Base-by-base conservation (phyloP, 768 basidiomycete genomes). In the Guyanaporus albipodus region DNA sequence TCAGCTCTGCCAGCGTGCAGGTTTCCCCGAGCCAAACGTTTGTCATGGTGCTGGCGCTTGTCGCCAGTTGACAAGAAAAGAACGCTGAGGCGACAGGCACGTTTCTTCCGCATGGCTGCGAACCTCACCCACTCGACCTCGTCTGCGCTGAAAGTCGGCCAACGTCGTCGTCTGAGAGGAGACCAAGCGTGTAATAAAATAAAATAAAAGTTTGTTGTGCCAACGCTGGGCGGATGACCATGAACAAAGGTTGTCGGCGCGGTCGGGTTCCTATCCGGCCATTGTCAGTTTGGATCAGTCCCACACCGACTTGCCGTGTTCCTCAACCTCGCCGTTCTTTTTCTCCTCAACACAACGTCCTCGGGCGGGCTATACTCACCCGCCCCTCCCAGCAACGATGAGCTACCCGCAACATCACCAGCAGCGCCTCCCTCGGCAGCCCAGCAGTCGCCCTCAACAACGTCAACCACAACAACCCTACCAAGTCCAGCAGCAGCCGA, bases 321-420 rank as follows among this genome's bases (percentile, higher is more conserved):
- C 31, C 6, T 17, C 23, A 42, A 41, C 44, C 32, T 49, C 37
- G 53, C 60, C 60, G 48, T 46, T 60, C 60, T 36, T 60, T 60
- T 48, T 28, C 26, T 32, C 32, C 33, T 24, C 39, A 32, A 4
- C 39, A 14, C 18, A 28, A 6, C 33, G 1, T 18, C 36, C 40
- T 29, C 42, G 44, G 34, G 49, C 38, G 55, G 49, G 49, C 12
- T 15, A 6, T 31, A 21, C 33, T 31, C 27, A 21, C 15, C 19
- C 48, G 41, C 31, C 36, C 44, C 38, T 35, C 28, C 36, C 24
- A 17, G 6, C 22, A 14, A 4, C 51, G 21, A 65, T 64, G 62
- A 65, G 50, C 44, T 72, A 79, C 33, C 81, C 75, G 26, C 71
- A 68, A 1, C 59, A 71, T 17, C 67, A 74, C 40, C 64, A 70